Percentiles rank a stretch among this genome's conserved stretches.
Conservation (phyloP, 345 rosid species). For the Eucalyptus erythrocorys region DNA sequence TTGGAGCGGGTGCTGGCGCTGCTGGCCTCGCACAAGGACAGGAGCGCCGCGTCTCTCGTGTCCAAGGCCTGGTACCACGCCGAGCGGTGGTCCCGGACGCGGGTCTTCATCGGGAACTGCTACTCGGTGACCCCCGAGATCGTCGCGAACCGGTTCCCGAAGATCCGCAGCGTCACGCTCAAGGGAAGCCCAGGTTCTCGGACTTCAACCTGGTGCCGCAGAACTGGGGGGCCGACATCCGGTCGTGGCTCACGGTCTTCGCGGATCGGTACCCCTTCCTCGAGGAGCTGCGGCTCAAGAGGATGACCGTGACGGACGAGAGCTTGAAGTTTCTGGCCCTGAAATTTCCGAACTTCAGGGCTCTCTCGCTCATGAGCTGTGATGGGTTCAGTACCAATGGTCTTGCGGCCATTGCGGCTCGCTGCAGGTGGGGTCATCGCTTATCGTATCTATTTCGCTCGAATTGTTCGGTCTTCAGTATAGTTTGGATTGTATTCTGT, state of each 20-base stretch:
- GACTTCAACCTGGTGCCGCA: constrained; percentile 61
- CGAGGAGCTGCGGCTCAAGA: constrained; percentile 54
- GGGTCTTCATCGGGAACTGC: constrained; percentile 63
- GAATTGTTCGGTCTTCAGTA: background rate
- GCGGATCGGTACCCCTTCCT: constrained; percentile 36
- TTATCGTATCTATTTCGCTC: background rate
- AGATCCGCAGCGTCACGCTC: constrained; percentile 37
- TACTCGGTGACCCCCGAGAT: constrained; percentile 60
- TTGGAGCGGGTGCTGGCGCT: constrained; percentile 43
- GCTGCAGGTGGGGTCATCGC: constrained; percentile 34
- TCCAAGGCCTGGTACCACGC: constrained; percentile 60
- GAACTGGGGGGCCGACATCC: constrained; percentile 62
- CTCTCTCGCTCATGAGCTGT: constrained; percentile 47
- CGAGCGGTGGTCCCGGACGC: constrained; percentile 49
- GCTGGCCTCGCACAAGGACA: constrained; percentile 32
- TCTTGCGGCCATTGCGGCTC: constrained; percentile 38
- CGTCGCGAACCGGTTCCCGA: constrained; percentile 41
- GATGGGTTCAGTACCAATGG: constrained; percentile 65
- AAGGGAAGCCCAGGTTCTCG: constrained; percentile 64
- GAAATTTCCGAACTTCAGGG: constrained; percentile 35
- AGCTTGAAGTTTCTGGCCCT: constrained; percentile 43
- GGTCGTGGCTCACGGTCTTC: constrained; percentile 44
- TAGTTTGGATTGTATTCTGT: background rate
- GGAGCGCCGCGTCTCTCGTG: constrained; percentile 52
- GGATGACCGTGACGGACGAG: constrained; percentile 58